Conservation (phyloP, 345 rosid genomes). For the Eucalyptus cloeziana region DNA sequence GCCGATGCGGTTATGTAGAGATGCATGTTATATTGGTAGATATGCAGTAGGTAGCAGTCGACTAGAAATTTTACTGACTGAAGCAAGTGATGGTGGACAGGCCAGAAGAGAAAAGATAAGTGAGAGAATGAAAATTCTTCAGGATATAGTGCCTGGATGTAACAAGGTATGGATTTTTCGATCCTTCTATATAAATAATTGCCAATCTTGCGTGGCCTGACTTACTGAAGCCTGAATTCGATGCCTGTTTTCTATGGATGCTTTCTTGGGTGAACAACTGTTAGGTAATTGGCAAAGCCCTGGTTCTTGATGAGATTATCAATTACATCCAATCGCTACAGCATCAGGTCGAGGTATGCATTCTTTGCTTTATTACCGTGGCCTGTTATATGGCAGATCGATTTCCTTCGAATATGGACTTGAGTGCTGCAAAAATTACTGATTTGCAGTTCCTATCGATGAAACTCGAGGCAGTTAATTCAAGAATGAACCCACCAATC, state of each 20-base stretch:
- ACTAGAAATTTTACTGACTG: not conserved
- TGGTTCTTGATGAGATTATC: constrained; percentile 85
- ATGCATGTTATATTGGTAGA: not conserved
- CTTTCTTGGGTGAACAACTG: not conserved
- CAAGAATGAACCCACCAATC: constrained; percentile 48
- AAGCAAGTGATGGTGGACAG: constrained; percentile 19
- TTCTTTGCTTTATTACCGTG: not conserved
- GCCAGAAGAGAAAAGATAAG: constrained; percentile 94
- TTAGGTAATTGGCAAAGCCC: constrained; percentile 89
- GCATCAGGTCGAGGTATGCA: constrained; percentile 74
- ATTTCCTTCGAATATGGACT: not conserved
- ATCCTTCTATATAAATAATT: not conserved
- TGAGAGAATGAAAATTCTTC: constrained; percentile 87
- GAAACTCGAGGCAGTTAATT: constrained; percentile 87
- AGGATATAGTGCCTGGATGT: constrained; percentile 91
- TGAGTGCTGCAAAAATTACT: not conserved
- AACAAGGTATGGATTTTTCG: constrained; percentile 41
- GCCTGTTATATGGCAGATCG: not conserved
- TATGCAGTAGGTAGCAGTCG: not conserved
- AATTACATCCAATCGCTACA: constrained; percentile 90
- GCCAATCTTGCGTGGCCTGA: not conserved
- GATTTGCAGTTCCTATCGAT: constrained; percentile 72
- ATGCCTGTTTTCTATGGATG: not conserved
- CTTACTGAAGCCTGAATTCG: not conserved
- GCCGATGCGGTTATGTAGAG: not conserved